A percentile compares a stretch with the other conserved stretches of the same genome.
These are phyloP conservation scores for Kwoniella shivajii DNA, from an alignment of 1,284 basidiomycete genomes.

Conservation along the genomic window DNA sequence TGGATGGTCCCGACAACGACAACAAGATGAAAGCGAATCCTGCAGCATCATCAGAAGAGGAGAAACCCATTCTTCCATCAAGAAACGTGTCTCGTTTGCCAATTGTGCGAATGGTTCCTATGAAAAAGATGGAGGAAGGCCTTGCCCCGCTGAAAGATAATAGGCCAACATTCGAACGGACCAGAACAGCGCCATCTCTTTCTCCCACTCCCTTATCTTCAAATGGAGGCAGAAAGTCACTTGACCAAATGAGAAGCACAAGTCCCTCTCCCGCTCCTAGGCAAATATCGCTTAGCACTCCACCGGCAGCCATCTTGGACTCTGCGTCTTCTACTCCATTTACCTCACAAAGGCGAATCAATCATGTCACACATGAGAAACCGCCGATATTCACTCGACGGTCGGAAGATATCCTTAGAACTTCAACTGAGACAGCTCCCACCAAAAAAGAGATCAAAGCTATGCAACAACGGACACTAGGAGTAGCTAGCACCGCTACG, in stretches of 20 bases:
- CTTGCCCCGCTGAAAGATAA: constrained; percentile 13
- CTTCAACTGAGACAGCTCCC: constrained; percentile 10
- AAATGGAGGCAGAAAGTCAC: constrained; percentile 19
- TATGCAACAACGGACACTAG: constrained; percentile 31
- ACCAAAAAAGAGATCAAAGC: constrained; percentile 37
- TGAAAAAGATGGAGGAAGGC: constrained; percentile 20
- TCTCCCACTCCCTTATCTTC: constrained; percentile 15
- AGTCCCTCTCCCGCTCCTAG: constrained; percentile 21
- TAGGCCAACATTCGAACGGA: constrained; percentile 32
- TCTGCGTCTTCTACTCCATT: background rate
- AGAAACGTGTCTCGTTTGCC: constrained; percentile 15
- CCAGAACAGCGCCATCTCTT: constrained; percentile 27
- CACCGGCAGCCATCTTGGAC: constrained; percentile 26
- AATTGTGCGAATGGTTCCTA: constrained; percentile 27
- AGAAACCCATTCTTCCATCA: constrained; percentile 1
- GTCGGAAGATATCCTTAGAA: constrained; percentile 18
- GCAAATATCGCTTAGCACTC: constrained; percentile 30
- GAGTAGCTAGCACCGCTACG: constrained; percentile 20
- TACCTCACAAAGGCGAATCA: background rate
- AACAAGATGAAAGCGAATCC: constrained; percentile 1
- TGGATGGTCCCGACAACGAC: constrained; percentile 11
- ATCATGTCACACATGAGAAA: constrained; percentile 6
- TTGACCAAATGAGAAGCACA: constrained; percentile 30
- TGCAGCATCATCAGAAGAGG: too few species aligned
- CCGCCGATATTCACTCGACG: constrained; percentile 27